A percentile compares a stretch with the other conserved stretches of the same genome.
These are phyloP conservation scores for Mucuna pruriens DNA, from an alignment of 306 rosid species.

Conservation along the genomic window DNA sequence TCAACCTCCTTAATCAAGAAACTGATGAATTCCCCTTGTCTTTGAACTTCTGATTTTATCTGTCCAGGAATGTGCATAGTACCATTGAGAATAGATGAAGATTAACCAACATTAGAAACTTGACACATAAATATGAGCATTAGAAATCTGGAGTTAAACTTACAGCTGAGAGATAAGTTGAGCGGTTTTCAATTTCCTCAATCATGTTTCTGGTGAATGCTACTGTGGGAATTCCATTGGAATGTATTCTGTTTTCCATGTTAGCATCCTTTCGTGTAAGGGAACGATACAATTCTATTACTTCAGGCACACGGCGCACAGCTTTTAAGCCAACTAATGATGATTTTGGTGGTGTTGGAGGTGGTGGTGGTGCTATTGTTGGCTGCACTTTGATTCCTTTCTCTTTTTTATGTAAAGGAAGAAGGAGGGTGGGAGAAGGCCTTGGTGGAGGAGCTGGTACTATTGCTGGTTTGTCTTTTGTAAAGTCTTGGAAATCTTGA, in stretches of 20 bases:
- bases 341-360: conserved; percentile 73
- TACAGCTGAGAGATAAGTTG: conserved; percentile 76
- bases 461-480: conserved; percentile 50
- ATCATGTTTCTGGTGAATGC: conserved; percentile 93
- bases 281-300: conserved; percentile 80
- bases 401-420: conserved; percentile 44
- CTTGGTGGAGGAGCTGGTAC: conserved; percentile 61
- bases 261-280: conserved; percentile 72
- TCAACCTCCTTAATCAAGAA: conserved; percentile 71
- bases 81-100: background rate
- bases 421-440: conserved; percentile 46
- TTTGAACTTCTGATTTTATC: conserved; percentile 88
- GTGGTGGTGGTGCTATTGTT: conserved; percentile 72
- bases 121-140: background rate
- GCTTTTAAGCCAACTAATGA: conserved; percentile 56
- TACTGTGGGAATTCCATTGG: conserved; percentile 57
- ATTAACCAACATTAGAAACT: background rate
- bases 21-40: conserved; percentile 71
- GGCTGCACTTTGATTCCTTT: conserved; percentile 47
- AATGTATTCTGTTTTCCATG: conserved; percentile 56
- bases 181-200: conserved; percentile 93
- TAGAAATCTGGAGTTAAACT: conserved; percentile 39
- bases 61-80: conserved; percentile 40
- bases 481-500: conserved; percentile 47
- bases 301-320: conserved; percentile 91